These are phyloP conservation scores for Nannochloropsis granulata DNA, from an alignment of 108 stramenopile species.

Conservation along the genomic window DNA sequence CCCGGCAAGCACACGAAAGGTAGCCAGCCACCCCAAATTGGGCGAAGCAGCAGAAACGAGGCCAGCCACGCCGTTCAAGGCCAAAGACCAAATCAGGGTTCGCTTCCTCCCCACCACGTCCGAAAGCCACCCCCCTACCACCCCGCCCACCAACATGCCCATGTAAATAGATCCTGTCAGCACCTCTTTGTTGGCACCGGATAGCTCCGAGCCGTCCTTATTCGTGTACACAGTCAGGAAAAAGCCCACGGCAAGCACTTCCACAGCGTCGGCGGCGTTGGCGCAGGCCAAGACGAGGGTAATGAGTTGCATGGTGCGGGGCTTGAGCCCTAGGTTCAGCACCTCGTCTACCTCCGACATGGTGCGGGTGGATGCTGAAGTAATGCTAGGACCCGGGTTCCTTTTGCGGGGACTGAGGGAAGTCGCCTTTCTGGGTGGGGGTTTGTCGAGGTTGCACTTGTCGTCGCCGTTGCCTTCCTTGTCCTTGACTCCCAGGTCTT, in stretches of 20 bases:
- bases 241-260: slow-evolving; percentile 42
- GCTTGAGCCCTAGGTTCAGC: neutral
- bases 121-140: slow-evolving; percentile 14
- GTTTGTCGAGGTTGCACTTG: too few relatives aligned
- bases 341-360: neutral
- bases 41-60: slow-evolving; percentile 26
- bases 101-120: slow-evolving; percentile 31
- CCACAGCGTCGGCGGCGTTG: slow-evolving; percentile 47
- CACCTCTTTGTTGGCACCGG: slow-evolving; percentile 26
- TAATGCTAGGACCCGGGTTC: neutral
- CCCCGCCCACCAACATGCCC: slow-evolving; percentile 44
- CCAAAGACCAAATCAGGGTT: slow-evolving; percentile 23
- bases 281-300: slow-evolving; percentile 28
- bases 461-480: too few relatives aligned
- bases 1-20: slow-evolving; percentile 29
- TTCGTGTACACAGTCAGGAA: slow-evolving; percentile 27
- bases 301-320: neutral
- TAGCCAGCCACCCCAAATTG: slow-evolving; percentile 22
- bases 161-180: slow-evolving; percentile 40
- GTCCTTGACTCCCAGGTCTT: too few relatives aligned
- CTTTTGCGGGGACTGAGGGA: too few relatives aligned
- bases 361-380: neutral
- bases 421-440: too few relatives aligned
- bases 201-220: slow-evolving; percentile 20
- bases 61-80: slow-evolving; percentile 26